Percentiles rank a stretch among this genome's conserved stretches.
Conservation (phyloP, 345 rosid genomes). For the Syzygium oleosum region DNA sequence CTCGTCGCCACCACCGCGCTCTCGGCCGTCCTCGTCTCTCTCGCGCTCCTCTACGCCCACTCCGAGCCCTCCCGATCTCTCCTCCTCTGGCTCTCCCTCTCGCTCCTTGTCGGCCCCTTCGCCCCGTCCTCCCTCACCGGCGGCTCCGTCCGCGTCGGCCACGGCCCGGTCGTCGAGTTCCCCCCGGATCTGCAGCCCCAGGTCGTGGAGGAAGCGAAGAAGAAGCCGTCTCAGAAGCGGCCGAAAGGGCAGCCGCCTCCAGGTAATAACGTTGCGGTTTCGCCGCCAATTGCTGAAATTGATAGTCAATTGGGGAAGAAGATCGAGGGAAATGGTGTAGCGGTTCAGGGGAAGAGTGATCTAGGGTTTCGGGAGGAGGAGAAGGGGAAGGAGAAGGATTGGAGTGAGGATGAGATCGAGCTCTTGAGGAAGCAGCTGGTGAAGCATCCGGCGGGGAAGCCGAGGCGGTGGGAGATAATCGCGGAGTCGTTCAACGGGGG, state of each 20-base stretch:
- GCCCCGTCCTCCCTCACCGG: constrained; percentile 70
- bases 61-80: constrained; percentile 60
- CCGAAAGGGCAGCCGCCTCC: constrained; percentile 30
- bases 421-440: constrained; percentile 68
- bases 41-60: constrained; percentile 54
- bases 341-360: background rate
- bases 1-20: constrained; percentile 33
- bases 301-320: constrained; percentile 11
- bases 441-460: constrained; percentile 82
- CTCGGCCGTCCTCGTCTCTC: constrained; percentile 32
- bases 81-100: constrained; percentile 61
- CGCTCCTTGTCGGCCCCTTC: constrained; percentile 62
- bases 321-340: background rate
- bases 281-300: constrained; percentile 3
- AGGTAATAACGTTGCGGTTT: constrained; percentile 9
- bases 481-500: constrained; percentile 65
- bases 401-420: constrained; percentile 72
- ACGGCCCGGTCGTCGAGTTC: constrained; percentile 50
- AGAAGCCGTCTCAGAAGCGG: constrained; percentile 34
- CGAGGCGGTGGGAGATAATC: constrained; percentile 77
- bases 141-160: constrained; percentile 72
- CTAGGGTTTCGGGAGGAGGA: constrained; percentile 13
- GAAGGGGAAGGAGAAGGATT: constrained; percentile 34
- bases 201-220: constrained; percentile 33
- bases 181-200: constrained; percentile 31